Evolutionary conservation across 805 yeast genomes (phyloP).

Genomic region (Candida hungchunana): DNA sequence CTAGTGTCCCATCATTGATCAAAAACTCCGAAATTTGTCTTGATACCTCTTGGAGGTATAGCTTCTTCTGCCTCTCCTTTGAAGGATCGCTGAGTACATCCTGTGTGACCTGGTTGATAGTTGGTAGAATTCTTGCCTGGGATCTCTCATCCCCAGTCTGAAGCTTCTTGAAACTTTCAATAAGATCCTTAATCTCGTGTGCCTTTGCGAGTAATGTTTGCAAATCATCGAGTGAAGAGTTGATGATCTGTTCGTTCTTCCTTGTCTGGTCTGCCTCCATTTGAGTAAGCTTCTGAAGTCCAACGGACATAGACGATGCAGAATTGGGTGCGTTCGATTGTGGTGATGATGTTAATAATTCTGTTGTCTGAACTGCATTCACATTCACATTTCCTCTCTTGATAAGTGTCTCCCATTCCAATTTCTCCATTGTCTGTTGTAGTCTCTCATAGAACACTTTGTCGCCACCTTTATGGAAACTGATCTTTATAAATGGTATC

Average conservation of each 20-base stretch:
- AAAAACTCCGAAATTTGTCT: slow-evolving; percentile 77
- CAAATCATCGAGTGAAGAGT: slow-evolving; percentile 69
- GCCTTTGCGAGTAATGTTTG: slow-evolving; percentile 76
- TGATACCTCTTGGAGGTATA: slow-evolving; percentile 65
- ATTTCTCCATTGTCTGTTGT: slow-evolving; percentile 40
- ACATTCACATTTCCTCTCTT: slow-evolving; percentile 31
- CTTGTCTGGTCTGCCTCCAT: slow-evolving; percentile 49
- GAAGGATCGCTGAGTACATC: slow-evolving; percentile 14
- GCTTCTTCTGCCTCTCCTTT: slow-evolving; percentile 30
- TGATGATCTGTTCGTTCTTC: slow-evolving; percentile 57
- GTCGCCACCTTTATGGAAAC: slow-evolving; percentile 75
- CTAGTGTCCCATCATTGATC: slow-evolving; percentile 39
- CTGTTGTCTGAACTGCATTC: slow-evolving; percentile 2
- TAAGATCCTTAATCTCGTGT: slow-evolving; percentile 60
- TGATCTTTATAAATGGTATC: slow-evolving; percentile 49
- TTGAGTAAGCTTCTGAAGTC: slow-evolving; percentile 68
- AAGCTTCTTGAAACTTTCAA: slow-evolving; percentile 31
- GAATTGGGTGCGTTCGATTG: slow-evolving; percentile 19
- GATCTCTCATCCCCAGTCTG: slow-evolving; percentile 25
- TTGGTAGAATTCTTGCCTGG: slow-evolving; percentile 9
- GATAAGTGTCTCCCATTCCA: slow-evolving; percentile 43
- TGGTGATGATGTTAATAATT: too few species aligned
- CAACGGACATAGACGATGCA: slow-evolving; percentile 39
- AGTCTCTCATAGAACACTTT: slow-evolving; percentile 45
- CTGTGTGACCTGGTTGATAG: slow-evolving; percentile 17